Percentiles rank a stretch among this genome's conserved stretches.
These are phyloP conservation scores for Penicillium samsonianum DNA, from an alignment of 495 filamentous ascomycete genomes.

Conservation along the genomic window DNA sequence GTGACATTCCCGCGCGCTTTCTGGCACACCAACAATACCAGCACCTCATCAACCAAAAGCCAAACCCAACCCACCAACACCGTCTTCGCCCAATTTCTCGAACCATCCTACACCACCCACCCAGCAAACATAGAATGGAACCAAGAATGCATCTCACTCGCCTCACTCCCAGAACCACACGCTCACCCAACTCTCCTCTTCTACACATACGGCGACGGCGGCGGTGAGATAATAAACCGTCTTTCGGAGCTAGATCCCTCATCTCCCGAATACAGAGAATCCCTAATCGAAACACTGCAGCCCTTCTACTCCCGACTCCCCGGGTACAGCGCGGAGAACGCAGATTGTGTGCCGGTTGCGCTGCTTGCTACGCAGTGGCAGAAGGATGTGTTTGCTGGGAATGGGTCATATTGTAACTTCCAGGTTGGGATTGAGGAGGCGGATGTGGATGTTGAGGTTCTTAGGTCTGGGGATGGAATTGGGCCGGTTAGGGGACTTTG, in stretches of 20 bases:
- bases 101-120: slow-evolving; percentile 66
- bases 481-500: slow-evolving; percentile 71
- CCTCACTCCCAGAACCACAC: slow-evolving; percentile 57
- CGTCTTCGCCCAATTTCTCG: slow-evolving; percentile 44
- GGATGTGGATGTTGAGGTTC: slow-evolving; percentile 65
- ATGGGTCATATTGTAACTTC: slow-evolving; percentile 92
- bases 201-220: slow-evolving; percentile 76
- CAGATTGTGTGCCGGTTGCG: slow-evolving; percentile 62
- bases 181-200: slow-evolving; percentile 88
- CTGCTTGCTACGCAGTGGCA: slow-evolving; percentile 78
- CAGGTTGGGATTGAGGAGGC: slow-evolving; percentile 73
- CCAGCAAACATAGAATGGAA: slow-evolving; percentile 72
- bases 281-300: slow-evolving; percentile 48
- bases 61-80: slow-evolving; percentile 24
- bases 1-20: slow-evolving; percentile 78
- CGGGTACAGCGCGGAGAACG: slow-evolving; percentile 53
- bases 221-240: slow-evolving; percentile 51
- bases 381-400: slow-evolving; percentile 77
- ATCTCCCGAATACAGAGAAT: slow-evolving; percentile 31
- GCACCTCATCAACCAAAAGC: slow-evolving; percentile 8
- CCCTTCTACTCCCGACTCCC: slow-evolving; percentile 74
- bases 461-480: slow-evolving; percentile 60
- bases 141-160: slow-evolving; percentile 78
- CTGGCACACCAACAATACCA: slow-evolving; percentile 45
- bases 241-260: slow-evolving; percentile 31